Base-by-base conservation (phyloP, 2,329 filamentous ascomycete genomes). In the Celoporthe dispersa region DNA sequence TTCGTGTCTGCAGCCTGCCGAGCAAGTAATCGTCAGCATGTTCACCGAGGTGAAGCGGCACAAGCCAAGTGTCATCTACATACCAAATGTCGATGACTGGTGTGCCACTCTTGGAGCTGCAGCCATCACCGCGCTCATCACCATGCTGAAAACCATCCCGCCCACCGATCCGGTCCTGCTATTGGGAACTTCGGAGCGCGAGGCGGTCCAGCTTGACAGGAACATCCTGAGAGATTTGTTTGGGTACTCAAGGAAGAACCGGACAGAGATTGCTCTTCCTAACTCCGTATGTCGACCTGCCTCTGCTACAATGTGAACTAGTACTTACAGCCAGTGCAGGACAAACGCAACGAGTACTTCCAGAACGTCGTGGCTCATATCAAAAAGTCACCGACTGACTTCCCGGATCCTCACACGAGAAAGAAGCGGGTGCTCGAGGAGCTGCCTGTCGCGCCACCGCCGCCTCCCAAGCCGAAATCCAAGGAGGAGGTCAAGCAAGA, bases 61-160 rank as follows among this genome's bases (percentile, higher is more conserved):
- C 78, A 98, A 97, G 79, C 96, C 96, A 0, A 97, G 94, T 78
- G 93, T 98, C 51, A 96, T 99, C 66, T 98, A 94, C 80, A 92
- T 99, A 59, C 95, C 96, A 2, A 91, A 94, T 74, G 88, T 98
- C 64, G 92, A 97, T 74, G 87, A 91, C 9, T 99, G 96, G 96
- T 95, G 94, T 77, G 82, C 87, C 25, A 86, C 85, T 35, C 77
- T 91, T 25, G 78, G 79, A n/a, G 82, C 83, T 9, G 90, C 92
- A 53, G 88, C 91, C 2, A 88, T 97, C 68, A 90, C 91, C 44
- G 96, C 94, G 0, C 98, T 99, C 80, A 85, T 91, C 71, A 91
- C 92, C 11, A 89, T 98, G 79, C 81, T 99, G 48, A 89, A 90
- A 74, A 92, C 92, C 2, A 90, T 99, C 64, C 88, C 92, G n/a